Evolutionary conservation across 306 rosid genomes (phyloP).

Genomic region (Rosa lucieae): DNA sequence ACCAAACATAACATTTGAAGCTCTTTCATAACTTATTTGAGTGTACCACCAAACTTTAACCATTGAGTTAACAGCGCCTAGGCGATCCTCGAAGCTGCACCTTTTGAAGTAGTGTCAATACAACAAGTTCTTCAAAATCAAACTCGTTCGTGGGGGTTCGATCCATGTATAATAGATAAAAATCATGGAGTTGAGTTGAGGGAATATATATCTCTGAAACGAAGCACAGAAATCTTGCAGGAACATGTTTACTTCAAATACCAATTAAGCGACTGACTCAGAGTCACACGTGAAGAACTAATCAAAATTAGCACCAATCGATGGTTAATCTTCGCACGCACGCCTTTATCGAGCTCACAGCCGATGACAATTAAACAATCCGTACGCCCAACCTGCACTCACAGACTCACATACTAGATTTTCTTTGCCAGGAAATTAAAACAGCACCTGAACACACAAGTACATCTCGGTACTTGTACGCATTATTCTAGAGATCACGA

Average conservation of each 20-base stretch:
- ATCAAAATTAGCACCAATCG: slow-evolving; percentile 27
- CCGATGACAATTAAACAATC: slow-evolving; percentile 22
- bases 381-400: slow-evolving; percentile 14
- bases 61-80: too few relatives aligned
- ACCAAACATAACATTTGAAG: too few relatives aligned
- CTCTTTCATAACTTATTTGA: too few relatives aligned
- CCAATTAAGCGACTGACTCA: slow-evolving; percentile 4
- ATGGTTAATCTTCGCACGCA: slow-evolving; percentile 38
- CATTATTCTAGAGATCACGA: background rate
- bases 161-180: background rate
- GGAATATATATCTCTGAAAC: background rate
- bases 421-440: background rate
- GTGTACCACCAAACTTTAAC: too few relatives aligned
- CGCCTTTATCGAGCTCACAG: slow-evolving; percentile 30
- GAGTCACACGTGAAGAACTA: slow-evolving; percentile 16
- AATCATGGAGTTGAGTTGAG: background rate
- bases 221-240: background rate
- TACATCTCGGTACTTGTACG: background rate
- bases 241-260: background rate
- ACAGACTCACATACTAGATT: background rate
- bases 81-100: background rate
- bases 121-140: background rate
- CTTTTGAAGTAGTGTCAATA: too few relatives aligned
- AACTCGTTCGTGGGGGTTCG: background rate
- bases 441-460: slow-evolving; percentile 7